A percentile compares a stretch with the other conserved stretches of the same genome.
These are phyloP conservation scores for Solanum boliviense DNA, from an alignment of 257 asterid species.

Conservation along the genomic window DNA sequence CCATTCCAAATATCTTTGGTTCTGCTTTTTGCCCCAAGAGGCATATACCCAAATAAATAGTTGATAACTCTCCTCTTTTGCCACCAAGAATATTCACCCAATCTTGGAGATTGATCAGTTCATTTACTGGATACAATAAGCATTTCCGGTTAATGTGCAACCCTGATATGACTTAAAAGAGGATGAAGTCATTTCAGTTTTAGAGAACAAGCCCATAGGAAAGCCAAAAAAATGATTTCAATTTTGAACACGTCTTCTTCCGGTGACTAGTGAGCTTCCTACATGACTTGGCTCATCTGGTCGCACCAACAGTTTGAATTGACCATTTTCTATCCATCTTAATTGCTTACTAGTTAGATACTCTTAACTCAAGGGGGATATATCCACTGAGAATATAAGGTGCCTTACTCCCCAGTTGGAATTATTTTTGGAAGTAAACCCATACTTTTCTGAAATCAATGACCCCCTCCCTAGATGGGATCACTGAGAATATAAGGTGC, in stretches of 20 bases:
- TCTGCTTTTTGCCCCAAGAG: background rate
- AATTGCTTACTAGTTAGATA: background rate
- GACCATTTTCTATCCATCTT: background rate
- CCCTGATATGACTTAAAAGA: background rate
- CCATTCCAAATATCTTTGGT: background rate
- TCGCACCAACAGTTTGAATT: background rate
- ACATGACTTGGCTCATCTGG: background rate
- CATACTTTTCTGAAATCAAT: background rate
- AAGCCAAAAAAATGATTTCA: background rate
- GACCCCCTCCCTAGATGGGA: background rate
- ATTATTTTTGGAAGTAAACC: background rate
- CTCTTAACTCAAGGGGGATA: background rate
- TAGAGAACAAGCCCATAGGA: background rate
- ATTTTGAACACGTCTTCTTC: background rate
- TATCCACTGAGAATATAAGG: background rate
- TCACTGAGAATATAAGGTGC: background rate
- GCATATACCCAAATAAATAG: background rate
- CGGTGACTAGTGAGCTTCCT: background rate
- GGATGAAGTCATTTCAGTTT: background rate
- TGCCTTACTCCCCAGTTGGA: background rate
- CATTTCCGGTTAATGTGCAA: background rate
- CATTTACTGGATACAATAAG: background rate
- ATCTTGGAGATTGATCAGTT: background rate
- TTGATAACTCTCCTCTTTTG: background rate
- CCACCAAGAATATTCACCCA: background rate